Conservation (phyloP, 495 filamentous ascomycete species). For the Penicillium verhagenii region DNA sequence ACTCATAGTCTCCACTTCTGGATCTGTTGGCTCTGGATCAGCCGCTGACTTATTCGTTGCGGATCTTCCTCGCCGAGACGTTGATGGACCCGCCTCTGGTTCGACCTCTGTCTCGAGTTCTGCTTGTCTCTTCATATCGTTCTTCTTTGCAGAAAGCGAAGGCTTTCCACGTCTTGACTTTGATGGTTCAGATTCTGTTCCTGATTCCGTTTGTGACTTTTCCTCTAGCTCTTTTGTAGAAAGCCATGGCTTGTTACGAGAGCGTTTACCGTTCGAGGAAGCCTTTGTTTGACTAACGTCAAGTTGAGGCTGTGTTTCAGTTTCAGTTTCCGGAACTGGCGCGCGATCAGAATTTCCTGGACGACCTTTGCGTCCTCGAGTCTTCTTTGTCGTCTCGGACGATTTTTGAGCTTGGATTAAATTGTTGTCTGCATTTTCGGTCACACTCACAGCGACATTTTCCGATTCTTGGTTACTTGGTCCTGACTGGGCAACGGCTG, state of each 20-base stretch:
- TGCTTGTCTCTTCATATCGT: neutral
- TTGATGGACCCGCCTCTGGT: neutral
- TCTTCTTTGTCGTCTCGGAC: conserved; percentile 1
- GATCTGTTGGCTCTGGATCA: neutral
- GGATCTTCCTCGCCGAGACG: neutral
- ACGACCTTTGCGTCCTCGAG: conserved; percentile 3
- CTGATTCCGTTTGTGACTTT: neutral
- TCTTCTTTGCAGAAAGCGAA: neutral
- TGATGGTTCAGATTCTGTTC: neutral
- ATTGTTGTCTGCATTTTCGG: neutral
- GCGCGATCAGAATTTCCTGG: neutral
- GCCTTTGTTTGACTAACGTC: neutral
- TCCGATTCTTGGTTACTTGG: neutral
- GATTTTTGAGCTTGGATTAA: neutral
- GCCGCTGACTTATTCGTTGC: neutral
- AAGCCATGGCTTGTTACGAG: neutral
- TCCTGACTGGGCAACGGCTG: neutral
- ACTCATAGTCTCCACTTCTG: neutral
- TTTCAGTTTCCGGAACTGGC: neutral
- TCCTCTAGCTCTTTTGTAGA: neutral
- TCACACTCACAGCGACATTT: neutral
- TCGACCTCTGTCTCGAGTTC: neutral
- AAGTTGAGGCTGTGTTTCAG: neutral
- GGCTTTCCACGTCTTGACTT: neutral
- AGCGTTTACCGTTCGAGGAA: neutral